These are phyloP conservation scores for Trifolium pratense DNA, from an alignment of 306 rosid species.

Conservation along the genomic window DNA sequence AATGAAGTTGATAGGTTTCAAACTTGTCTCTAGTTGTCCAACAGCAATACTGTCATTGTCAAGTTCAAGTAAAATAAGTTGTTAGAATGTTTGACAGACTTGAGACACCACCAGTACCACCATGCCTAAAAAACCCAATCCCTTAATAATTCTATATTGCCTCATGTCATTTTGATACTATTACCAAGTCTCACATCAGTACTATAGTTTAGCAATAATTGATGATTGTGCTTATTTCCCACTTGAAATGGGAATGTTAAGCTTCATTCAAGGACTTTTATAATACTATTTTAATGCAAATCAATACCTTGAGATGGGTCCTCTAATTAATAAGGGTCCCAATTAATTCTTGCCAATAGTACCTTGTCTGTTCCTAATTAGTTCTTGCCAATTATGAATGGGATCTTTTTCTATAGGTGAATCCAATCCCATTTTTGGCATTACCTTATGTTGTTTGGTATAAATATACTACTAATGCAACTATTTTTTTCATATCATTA, in stretches of 20 bases:
- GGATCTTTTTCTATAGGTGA: slow-evolving; percentile 34
- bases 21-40: neutral
- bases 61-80: neutral
- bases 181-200: slow-evolving; percentile 24
- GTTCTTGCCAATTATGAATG: slow-evolving; percentile 42
- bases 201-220: slow-evolving; percentile 18
- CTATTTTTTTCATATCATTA: slow-evolving; percentile 31
- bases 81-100: slow-evolving; percentile 12
- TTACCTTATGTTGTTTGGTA: slow-evolving; percentile 39
- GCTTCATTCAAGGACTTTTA: neutral
- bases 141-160: neutral
- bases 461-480: slow-evolving; percentile 43
- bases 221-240: slow-evolving; percentile 38
- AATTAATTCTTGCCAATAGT: slow-evolving; percentile 5
- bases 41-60: neutral
- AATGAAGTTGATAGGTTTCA: neutral
- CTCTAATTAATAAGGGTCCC: slow-evolving; percentile 39
- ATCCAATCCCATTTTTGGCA: slow-evolving; percentile 47
- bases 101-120: neutral
- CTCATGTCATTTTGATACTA: slow-evolving; percentile 1
- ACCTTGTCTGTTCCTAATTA: slow-evolving; percentile 43
- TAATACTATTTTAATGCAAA: slow-evolving; percentile 25
- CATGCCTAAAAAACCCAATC: neutral
- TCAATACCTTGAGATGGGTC: slow-evolving; percentile 35
- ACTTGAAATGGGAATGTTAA: slow-evolving; percentile 11